Evolutionary conservation across 768 basidiomycete species (phyloP).

Genomic region (Termitomyces sp.): DNA sequence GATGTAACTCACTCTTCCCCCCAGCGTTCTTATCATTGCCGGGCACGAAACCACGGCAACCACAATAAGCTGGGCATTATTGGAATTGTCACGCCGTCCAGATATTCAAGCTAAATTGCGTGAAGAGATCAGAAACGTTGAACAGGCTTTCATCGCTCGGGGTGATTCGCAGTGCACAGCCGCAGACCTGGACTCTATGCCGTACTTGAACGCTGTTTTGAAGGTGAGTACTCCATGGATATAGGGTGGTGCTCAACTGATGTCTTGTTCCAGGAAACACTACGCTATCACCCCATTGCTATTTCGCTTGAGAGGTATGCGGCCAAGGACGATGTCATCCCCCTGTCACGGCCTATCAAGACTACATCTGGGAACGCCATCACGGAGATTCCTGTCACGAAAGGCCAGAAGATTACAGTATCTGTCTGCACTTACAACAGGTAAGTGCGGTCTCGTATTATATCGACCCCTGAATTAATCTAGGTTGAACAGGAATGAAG

Average conservation of each 20-base stretch:
- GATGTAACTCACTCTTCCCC: conserved; percentile 32
- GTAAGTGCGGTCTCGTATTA: conserved; percentile 19
- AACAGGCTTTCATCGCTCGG: conserved; percentile 28
- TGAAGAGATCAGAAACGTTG: conserved; percentile 47
- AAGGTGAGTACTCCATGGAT: no score
- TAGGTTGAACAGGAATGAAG: conserved; percentile 27
- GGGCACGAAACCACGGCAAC: conserved; percentile 63
- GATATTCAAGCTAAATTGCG: conserved; percentile 59
- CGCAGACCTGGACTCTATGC: conserved; percentile 49
- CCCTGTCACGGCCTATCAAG: conserved; percentile 51
- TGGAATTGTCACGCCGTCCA: conserved; percentile 57
- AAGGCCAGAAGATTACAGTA: conserved; percentile 44
- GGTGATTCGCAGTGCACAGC: conserved; percentile 36
- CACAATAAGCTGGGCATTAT: conserved; percentile 55
- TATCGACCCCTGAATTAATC: neutral
- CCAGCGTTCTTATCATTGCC: conserved; percentile 47
- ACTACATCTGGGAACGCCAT: conserved; percentile 41
- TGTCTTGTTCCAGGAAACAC: conserved; percentile 41
- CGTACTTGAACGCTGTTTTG: no score
- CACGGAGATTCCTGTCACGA: conserved; percentile 44
- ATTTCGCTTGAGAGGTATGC: conserved; percentile 35
- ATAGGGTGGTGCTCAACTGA: no score
- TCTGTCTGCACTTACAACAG: conserved; percentile 54
- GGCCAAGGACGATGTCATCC: conserved; percentile 50
- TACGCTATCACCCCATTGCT: conserved; percentile 39